Evolutionary conservation across 2,329 filamentous ascomycete species (phyloP).

Genomic region (Cladophialophora immunda): DNA sequence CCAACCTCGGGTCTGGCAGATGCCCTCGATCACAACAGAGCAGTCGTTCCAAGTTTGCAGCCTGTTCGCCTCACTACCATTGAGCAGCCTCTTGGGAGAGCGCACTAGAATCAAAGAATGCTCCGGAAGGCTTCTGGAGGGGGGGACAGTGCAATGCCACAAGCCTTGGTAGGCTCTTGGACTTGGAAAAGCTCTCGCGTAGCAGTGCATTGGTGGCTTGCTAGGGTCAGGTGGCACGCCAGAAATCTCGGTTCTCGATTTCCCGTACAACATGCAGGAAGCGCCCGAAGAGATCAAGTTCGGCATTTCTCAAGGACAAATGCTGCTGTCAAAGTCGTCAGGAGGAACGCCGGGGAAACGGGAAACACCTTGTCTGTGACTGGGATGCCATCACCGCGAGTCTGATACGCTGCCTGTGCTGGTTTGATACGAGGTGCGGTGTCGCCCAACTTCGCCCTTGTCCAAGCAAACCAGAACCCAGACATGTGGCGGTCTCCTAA

Average conservation of each 20-base stretch:
- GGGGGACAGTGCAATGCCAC: slow-evolving; percentile 12
- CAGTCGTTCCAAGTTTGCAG: not conserved
- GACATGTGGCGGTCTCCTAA: not conserved
- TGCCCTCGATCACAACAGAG: not conserved
- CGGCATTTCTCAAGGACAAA: not conserved
- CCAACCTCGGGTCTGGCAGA: slow-evolving; percentile 4
- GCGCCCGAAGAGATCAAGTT: not conserved
- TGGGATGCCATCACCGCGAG: not conserved
- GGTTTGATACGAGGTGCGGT: not conserved
- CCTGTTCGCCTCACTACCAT: not conserved
- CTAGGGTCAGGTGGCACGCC: not conserved
- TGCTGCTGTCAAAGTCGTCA: not conserved
- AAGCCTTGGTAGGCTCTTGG: not conserved
- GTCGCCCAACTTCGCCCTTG: not conserved
- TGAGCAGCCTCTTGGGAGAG: not conserved
- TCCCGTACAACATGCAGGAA: not conserved
- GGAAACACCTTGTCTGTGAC: not conserved
- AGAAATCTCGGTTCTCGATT: not conserved
- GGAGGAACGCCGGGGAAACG: not conserved
- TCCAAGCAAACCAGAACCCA: not conserved
- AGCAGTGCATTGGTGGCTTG: not conserved
- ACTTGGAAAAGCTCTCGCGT: not conserved
- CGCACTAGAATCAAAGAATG: not conserved
- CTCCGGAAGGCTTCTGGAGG: slow-evolving; percentile 18
- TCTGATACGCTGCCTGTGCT: not conserved